These are phyloP conservation scores for Hypomontagnella submonticulosa DNA, from an alignment of 495 filamentous ascomycete species.

Conservation along the genomic window DNA sequence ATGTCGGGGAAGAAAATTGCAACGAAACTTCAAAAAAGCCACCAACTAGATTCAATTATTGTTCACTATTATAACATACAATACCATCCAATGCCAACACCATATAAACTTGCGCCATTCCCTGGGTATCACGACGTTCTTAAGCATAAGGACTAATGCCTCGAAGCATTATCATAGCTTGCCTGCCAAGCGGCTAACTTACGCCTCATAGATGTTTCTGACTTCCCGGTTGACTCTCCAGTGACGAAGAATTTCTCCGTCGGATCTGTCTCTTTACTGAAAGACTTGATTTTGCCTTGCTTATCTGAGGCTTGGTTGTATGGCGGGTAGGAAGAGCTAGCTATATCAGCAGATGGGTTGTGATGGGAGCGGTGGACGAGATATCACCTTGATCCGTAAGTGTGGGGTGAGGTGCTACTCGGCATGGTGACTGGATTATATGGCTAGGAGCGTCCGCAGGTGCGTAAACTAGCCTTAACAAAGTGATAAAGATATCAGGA, in stretches of 20 bases:
- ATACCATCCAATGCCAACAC: background rate
- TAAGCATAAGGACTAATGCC: background rate
- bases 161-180: slow-evolving; percentile 17
- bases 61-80: background rate
- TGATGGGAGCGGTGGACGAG: background rate
- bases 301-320: background rate
- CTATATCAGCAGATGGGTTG: slow-evolving; percentile 4
- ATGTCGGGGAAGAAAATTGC: background rate
- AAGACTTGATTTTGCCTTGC: background rate
- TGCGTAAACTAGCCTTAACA: background rate
- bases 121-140: background rate
- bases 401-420: slow-evolving; percentile 4
- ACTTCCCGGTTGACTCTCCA: slow-evolving; percentile 23
- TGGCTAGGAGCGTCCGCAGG: background rate
- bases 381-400: slow-evolving; percentile 28
- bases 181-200: slow-evolving; percentile 22
- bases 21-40: background rate
- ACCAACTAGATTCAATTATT: slow-evolving; percentile 8
- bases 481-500: background rate
- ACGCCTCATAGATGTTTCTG: slow-evolving; percentile 17
- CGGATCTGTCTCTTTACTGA: slow-evolving; percentile 1
- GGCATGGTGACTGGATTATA: slow-evolving; percentile 1
- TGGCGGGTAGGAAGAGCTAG: slow-evolving; percentile 17
- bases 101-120: slow-evolving; percentile 1
- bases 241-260: slow-evolving; percentile 29